Conservation (phyloP, 2,329 filamentous ascomycete genomes). For the Penicillium brevicompactum region DNA sequence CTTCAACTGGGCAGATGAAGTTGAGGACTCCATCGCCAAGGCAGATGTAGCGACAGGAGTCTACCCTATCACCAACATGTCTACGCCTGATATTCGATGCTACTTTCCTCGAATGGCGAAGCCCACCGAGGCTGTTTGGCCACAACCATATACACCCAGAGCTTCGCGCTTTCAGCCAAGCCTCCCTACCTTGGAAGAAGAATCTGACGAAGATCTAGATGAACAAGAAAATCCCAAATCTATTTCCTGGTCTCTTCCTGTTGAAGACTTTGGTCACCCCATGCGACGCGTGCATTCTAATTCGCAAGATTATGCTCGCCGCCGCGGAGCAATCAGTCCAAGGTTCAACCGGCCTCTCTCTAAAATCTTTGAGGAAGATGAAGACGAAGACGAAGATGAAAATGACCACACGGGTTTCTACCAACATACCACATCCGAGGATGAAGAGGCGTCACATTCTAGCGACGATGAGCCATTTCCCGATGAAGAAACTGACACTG, state of each 20-base stretch:
- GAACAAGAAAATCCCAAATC: background rate
- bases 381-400: background rate
- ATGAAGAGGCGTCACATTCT: background rate
- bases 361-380: background rate
- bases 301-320: background rate
- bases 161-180: background rate
- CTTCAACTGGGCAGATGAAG: slow-evolving; percentile 15
- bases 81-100: background rate
- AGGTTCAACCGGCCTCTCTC: background rate
- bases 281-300: background rate
- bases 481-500: background rate
- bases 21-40: background rate
- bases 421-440: background rate
- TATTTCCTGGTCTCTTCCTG: background rate
- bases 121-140: background rate
- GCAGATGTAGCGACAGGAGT: background rate
- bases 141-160: background rate
- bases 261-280: background rate
- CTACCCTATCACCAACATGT: background rate
- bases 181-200: background rate
- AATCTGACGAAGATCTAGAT: background rate
- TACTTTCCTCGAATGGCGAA: background rate
- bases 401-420: background rate
- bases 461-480: background rate
- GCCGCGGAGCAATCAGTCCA: no score